Conservation (phyloP, 176 grass and related monocot genomes). For the Paspalum vaginatum region DNA sequence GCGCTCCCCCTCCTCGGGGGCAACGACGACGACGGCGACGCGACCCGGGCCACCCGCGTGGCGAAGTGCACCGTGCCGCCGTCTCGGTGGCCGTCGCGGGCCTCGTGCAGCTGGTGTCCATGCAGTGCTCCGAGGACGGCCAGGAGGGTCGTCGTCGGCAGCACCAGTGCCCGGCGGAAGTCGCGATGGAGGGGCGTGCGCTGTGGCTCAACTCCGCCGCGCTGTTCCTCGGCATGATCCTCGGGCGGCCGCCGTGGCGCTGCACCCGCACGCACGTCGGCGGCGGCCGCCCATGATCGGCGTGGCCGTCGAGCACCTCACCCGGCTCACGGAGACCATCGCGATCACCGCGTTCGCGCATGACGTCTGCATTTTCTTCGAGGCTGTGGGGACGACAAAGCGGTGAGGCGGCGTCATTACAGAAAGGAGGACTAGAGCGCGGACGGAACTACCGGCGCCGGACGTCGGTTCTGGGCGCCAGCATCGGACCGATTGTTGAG, state of each 20-base stretch:
- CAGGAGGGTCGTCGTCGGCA: not conserved
- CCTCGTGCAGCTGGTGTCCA: conserved; percentile 11
- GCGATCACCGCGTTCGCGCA: conserved; percentile 24
- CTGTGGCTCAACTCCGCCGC: conserved; percentile 33
- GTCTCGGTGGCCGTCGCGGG: conserved; percentile 24
- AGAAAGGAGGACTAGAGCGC: not conserved
- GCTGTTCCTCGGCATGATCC: conserved; percentile 28
- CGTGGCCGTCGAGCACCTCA: conserved; percentile 17
- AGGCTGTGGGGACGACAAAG: not conserved
- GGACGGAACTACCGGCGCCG: not conserved
- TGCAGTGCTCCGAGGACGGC: not conserved
- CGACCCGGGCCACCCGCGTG: not conserved
- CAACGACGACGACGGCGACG: not conserved
- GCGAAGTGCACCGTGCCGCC: conserved; percentile 21
- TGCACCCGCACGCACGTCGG: not conserved
- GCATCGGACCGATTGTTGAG: no score
- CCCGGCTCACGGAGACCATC: conserved; percentile 15
- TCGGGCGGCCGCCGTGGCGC: not conserved
- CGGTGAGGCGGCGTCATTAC: not conserved
- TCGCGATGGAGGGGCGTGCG: conserved; percentile 11
- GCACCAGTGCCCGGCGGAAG: not conserved
- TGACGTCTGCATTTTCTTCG: conserved; percentile 7
- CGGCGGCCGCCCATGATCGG: not conserved
- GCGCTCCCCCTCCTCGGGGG: not conserved
- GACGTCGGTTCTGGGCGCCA: no score